Evolutionary conservation across 805 yeast species (phyloP), one percentile per base, ranked within the genome.

Genomic region (Cyberlindnera suaveolens): DNA sequence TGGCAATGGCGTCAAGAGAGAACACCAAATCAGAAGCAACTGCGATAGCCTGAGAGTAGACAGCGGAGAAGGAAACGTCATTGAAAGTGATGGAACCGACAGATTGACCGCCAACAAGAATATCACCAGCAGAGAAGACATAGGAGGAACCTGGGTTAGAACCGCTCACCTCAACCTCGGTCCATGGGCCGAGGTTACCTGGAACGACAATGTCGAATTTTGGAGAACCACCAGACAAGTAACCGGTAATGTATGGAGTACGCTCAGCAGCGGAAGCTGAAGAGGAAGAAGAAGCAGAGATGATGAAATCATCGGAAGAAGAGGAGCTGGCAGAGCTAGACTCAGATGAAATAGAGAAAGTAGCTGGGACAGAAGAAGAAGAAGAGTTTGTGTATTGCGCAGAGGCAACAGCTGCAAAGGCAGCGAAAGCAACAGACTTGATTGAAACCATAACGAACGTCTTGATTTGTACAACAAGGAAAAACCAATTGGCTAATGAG

Each of bases 211-310:
- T 37, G 31, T 56, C 54, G 50, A 50, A 56, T 38, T 51, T 51
- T 54, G 60, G 60, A 48, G 53, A 52, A 42, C 58, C 60, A 23
- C 44, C 46, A 31, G n/a, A 23, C 30, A 54, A 38, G 51, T 46
- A 51, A 51, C 60, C 60, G 31, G 54, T 46, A 38, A 54, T 48
- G 52, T 49, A 56, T 48, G 57, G 54, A 30, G 53, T 44, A 17
- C 36, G 38, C 11, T 36, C 39, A 19, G 53, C 34, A 19, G 56
- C 36, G 20, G 52, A 40, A 27, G 53, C 32, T 4, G 56, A 41
- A 11, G 49, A 39, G 23, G 55, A 42, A 6, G 58, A 50, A 40
- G 51, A 46, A 27, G 48, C 43, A 34, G 38, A 41, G 51, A 52
- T 50, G 50, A 52, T 47, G 19, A 40, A 41, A 31, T 52, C 56